Evolutionary conservation across 2,329 filamentous ascomycete genomes (phyloP), one percentile per base, ranked within the genome.

Genomic region (Helotiales sp.): DNA sequence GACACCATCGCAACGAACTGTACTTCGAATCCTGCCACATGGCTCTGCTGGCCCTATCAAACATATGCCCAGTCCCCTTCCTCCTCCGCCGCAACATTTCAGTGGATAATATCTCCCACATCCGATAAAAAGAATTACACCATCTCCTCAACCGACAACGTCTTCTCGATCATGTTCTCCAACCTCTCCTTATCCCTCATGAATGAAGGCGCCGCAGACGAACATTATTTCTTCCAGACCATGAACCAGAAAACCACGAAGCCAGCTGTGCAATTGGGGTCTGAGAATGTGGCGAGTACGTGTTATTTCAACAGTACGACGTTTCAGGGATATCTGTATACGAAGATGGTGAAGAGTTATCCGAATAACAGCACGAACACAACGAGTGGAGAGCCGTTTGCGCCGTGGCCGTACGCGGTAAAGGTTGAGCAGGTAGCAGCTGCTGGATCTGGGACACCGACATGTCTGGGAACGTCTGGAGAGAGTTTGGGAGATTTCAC

Each of bases 251-350:
- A 84, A 66, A 75, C 74, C 0, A 80, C 86, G 15, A 76, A 78
- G 2, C 81, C 85, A 3, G 72, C 72, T 1, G 70, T 71, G 6
- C 69, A 73, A 22, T 65, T 83, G 3, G 76, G 78, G 0, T 63
- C 69, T n/a, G 67, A 74, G 48, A 78, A 77, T 59, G 70, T 74
- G 13, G 75, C 76, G 2, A 76, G 81, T 1, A 78, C 76, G 40
- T 90, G 87, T 72, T 81, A 76, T 59, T 90, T 81, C 72, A 79
- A 80, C 54, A 70, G 75, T 29, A 87, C 84, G 0, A 74, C 72
- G 1, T 77, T 89, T 61, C 73, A 78, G 25, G 86, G 78, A 0
- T 81, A 77, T 3, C 71, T 90, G 1, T 89, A 87, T 74, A 87
- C 84, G n/a, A 79, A 76, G 58, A 75, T 74, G 71, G 60, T 67